Conservation (phyloP, 768 basidiomycete genomes). For the Suillus placidus region DNA sequence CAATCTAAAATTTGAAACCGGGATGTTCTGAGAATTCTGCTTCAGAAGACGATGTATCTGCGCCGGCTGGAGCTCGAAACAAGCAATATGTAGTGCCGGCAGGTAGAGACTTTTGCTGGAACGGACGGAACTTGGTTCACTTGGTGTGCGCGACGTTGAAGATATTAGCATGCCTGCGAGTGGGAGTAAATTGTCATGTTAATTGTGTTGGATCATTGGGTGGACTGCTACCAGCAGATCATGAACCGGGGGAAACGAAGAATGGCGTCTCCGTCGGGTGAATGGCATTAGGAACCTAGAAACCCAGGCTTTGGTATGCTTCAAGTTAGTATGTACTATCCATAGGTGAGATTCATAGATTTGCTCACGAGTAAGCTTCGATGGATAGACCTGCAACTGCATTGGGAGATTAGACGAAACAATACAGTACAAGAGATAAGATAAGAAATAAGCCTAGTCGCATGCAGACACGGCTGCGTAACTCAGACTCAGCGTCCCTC, state of each 20-base stretch:
- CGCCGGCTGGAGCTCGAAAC: not conserved
- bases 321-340: conserved; percentile 3
- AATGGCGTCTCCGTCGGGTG: not conserved
- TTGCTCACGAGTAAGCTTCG: not conserved
- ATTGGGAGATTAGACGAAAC: not conserved
- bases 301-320: not conserved
- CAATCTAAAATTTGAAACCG: not conserved
- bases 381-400: not conserved
- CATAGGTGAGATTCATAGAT: not conserved
- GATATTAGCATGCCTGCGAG: not conserved
- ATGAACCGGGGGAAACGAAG: not conserved
- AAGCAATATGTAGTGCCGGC: not conserved
- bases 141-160: not conserved
- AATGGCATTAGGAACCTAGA: not conserved
- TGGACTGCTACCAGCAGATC: not conserved
- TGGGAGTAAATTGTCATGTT: not conserved
- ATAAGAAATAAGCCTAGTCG: not conserved
- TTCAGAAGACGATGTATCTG: not conserved
- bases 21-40: not conserved
- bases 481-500: not conserved
- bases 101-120: not conserved
- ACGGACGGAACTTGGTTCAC: not conserved
- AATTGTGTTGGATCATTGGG: not conserved
- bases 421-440: not conserved
- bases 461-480: not conserved